phyloP scores from a whole-genome alignment of 2,329 filamentous ascomycete species.

The Ophiocordyceps unilateralis region DNA sequence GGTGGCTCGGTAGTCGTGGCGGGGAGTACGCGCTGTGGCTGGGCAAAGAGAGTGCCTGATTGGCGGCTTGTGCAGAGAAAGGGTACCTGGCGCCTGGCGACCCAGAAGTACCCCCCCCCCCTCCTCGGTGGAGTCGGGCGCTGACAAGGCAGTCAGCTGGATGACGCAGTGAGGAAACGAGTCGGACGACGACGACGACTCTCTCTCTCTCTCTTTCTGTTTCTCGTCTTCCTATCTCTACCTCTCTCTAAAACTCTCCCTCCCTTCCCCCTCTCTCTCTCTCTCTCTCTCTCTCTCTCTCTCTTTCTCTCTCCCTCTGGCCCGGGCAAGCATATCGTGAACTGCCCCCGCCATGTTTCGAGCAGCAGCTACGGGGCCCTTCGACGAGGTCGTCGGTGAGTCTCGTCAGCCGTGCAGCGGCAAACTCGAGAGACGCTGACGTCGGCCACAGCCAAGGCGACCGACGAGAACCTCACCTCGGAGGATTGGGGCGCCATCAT shows the following conservation, averaged over 20 bases:
- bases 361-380: conserved; percentile 38
- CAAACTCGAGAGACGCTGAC: no score
- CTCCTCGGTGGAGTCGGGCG: neutral
- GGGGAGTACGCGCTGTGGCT: neutral
- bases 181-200: neutral
- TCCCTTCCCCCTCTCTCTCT: neutral
- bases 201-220: neutral
- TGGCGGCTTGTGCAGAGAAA: no score
- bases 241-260: neutral
- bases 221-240: neutral
- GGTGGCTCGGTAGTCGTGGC: no score
- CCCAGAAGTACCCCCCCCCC: no score
- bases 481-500: conserved; percentile 53
- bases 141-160: neutral
- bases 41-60: neutral
- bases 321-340: no score
- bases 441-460: conserved; percentile 45
- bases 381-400: conserved; percentile 43
- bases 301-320: neutral
- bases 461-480: conserved; percentile 90
- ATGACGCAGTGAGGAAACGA: neutral
- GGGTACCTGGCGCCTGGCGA: no score
- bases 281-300: neutral
- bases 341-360: conserved; percentile 29
- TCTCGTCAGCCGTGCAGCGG: conserved; percentile 4